Percentiles rank a stretch among this genome's conserved stretches.
Evolutionary conservation across 805 yeast species (phyloP).

Genomic region (Kodamaea kakaduensis): DNA sequence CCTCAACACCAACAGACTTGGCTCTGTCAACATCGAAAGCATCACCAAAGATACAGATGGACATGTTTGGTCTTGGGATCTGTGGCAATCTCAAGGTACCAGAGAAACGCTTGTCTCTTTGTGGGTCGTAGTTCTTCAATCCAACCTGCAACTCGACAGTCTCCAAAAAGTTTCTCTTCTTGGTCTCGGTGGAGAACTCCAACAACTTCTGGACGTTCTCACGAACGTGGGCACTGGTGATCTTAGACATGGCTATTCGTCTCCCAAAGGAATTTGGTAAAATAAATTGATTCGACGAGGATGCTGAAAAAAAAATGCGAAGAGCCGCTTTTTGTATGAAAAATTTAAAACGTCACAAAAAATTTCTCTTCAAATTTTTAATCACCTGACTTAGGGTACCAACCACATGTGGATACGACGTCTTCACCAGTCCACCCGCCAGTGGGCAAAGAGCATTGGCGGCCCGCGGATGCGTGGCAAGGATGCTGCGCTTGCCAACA

Average conservation of each 20-base stretch:
- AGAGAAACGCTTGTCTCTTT: conserved; percentile 99
- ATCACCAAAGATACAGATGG: conserved; percentile 99
- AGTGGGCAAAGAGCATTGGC: conserved; percentile 1
- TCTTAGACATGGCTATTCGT: conserved; percentile 77
- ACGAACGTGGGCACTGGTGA: conserved; percentile 90
- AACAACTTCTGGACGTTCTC: conserved; percentile 91
- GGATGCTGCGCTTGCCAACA: conserved; percentile 10
- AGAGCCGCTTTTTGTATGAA: too few species aligned
- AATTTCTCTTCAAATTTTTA: conserved; percentile 5
- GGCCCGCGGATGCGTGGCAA: neutral
- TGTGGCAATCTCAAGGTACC: conserved; percentile 97
- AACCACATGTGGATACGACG: conserved; percentile 2
- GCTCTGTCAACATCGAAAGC: conserved; percentile 99
- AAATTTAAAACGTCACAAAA: too few species aligned
- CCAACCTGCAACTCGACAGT: conserved; percentile 99
- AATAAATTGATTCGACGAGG: conserved; percentile 56
- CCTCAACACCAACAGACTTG: conserved; percentile 97
- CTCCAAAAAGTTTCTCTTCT: conserved; percentile 99
- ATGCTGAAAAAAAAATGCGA: too few species aligned
- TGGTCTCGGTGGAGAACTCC: conserved; percentile 86
- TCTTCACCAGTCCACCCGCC: neutral
- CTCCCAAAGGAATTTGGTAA: conserved; percentile 66
- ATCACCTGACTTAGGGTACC: conserved; percentile 6
- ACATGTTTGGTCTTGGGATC: conserved; percentile 99
- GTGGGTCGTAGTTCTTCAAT: conserved; percentile 99